Base-by-base conservation (phyloP, 31 red algal species). In the Porphyra umbilicalis region DNA sequence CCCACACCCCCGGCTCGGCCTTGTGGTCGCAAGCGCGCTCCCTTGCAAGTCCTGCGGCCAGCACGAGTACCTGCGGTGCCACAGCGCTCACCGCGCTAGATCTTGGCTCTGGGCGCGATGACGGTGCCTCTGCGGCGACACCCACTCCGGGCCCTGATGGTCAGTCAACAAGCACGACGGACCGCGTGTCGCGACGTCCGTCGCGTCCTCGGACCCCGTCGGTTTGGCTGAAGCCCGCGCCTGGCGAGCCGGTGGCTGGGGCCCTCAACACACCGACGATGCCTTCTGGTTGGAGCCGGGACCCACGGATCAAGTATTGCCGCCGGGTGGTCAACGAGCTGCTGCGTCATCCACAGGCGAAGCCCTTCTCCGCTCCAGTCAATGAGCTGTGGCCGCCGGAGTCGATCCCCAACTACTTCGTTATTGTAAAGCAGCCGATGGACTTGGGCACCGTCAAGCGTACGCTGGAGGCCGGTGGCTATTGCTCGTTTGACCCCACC, bases 341-440 rank as follows among this genome's bases (percentile, higher is more conserved):
- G 32, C 75, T 96, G 42, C 84, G 88, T 11, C 84, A 92, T 31
- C 77, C 91, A 16, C 78, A 81, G 20, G 79, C 87, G 7, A 75
- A 46, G 18, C 79, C 91, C 32, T 99, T 99, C 77, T 76, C 86
- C 35, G 83, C 90, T 9, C 97, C 97, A 33, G 91, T 99, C 14
- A 88, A 88, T 34, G 91, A 99, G 46, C 82, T 99, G 42, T 96
- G 94, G 91, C 85, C 89, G 16, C 77, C 89, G 11, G 88, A 96
- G 25, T 77, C 88, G 33, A 94, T 99, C 29, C 97, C 93, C 1
- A 40, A 81, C 32, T 99, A 99, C 75, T 94, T 88, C 79, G 92
- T 96, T 34, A 83, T 96, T 68, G 82, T 99, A 25, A 85, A 84
- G 82, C 82, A 94, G 36, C 94, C 94, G 3, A 99, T 99, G 97